Evolutionary conservation across 345 rosid genomes (phyloP).

Genomic region (Sonneratia caseolaris): DNA sequence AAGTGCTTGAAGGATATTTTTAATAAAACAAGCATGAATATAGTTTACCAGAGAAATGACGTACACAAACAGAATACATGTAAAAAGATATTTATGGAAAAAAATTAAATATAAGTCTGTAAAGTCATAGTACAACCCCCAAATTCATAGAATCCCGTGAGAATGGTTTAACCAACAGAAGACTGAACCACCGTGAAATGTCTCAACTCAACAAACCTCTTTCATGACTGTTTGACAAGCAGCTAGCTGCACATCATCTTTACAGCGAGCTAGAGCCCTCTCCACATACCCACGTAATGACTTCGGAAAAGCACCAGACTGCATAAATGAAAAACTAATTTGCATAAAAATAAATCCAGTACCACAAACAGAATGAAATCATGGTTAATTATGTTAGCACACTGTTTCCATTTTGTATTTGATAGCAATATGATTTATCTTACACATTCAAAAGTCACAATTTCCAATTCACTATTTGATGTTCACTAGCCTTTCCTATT

Average conservation of each 20-base stretch:
- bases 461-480: neutral
- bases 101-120: neutral
- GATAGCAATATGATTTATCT: neutral
- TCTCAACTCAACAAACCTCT: slow-evolving; percentile 39
- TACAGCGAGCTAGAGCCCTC: slow-evolving; percentile 78
- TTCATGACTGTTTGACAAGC: slow-evolving; percentile 67
- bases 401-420: neutral
- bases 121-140: neutral
- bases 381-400: neutral
- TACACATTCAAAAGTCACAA: neutral
- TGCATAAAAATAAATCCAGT: neutral
- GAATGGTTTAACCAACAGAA: neutral
- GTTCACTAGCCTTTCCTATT: neutral
- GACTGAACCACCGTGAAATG: neutral
- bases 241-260: slow-evolving; percentile 56
- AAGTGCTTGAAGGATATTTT: neutral
- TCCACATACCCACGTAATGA: slow-evolving; percentile 79
- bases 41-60: neutral
- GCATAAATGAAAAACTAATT: slow-evolving; percentile 19
- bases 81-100: too few species aligned
- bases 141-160: neutral
- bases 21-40: neutral
- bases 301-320: slow-evolving; percentile 69
- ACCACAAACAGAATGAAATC: neutral
- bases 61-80: neutral